phyloP scores from a whole-genome alignment of 106 monocot genomes.

The Platanthera guangdongensis region DNA sequence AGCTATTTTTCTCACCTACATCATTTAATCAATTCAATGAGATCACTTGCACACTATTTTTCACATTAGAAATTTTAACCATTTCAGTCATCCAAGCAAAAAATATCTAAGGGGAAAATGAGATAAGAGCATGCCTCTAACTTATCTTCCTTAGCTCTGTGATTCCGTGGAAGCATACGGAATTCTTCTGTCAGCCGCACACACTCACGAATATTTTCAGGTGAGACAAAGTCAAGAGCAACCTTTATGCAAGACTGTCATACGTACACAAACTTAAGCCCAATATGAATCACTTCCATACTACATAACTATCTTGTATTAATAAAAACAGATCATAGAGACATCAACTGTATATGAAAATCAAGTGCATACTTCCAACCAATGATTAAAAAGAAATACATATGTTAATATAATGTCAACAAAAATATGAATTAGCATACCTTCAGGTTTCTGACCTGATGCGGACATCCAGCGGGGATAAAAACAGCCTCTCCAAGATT shows the following conservation, averaged over 20 bases:
- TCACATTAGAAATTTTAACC: neutral
- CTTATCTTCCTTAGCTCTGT: constrained; percentile 39
- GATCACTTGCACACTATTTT: neutral
- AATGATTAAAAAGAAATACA: neutral
- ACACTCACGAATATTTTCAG: constrained; percentile 33
- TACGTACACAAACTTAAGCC: neutral
- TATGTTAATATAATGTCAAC: neutral
- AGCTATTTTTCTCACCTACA: constrained; percentile 8
- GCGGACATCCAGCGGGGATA: constrained; percentile 89
- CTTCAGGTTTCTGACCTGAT: constrained; percentile 90
- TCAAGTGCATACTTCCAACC: neutral
- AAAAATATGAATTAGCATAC: constrained; percentile 16
- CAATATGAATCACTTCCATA: neutral
- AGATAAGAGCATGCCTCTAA: constrained; percentile 24
- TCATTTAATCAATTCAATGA: neutral
- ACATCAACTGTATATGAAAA: no score
- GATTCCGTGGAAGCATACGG: constrained; percentile 28
- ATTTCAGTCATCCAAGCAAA: neutral
- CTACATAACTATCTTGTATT: no score
- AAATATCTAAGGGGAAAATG: neutral
- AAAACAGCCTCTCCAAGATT: constrained; percentile 82
- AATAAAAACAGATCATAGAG: no score
- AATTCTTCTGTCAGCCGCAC: constrained; percentile 28
- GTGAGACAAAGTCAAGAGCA: constrained; percentile 44
- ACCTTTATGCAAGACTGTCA: constrained; percentile 50